phyloP scores from a whole-genome alignment of 169 alveolate species.

The Cryptosporidium xiaoi region DNA sequence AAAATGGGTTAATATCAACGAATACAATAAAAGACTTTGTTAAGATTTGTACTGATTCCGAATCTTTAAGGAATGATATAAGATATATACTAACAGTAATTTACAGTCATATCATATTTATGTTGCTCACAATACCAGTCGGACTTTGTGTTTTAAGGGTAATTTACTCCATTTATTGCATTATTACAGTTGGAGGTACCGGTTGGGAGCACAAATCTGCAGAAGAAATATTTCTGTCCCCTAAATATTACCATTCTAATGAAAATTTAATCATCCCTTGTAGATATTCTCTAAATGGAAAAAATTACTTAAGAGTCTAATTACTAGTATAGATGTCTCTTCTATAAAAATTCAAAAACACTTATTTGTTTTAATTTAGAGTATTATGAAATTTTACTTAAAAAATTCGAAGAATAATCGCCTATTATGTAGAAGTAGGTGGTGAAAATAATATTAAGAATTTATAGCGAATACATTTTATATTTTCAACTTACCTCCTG shows the following conservation, averaged over 20 bases:
- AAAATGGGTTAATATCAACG: neutral
- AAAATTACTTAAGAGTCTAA: constrained; percentile 53
- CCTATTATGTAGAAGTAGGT: constrained; percentile 4
- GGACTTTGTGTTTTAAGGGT: constrained; percentile 45
- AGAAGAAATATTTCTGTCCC: constrained; percentile 38
- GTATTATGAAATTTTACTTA: constrained; percentile 32
- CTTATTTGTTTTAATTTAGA: neutral
- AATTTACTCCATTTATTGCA: constrained; percentile 55
- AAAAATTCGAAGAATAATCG: constrained; percentile 32
- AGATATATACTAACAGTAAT: neutral
- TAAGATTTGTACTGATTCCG: constrained; percentile 20
- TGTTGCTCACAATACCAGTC: constrained; percentile 36
- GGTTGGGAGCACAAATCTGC: constrained; percentile 73
- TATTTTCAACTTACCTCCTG: constrained; percentile 55
- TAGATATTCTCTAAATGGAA: constrained; percentile 55
- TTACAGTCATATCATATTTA: constrained; percentile 24
- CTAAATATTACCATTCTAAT: neutral
- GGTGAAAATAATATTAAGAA: neutral
- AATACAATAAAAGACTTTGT: constrained; percentile 2
- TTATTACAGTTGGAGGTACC: constrained; percentile 67
- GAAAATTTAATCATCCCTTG: constrained; percentile 59
- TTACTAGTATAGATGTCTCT: neutral
- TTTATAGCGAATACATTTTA: neutral
- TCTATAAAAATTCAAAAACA: neutral
- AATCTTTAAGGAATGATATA: neutral